Base-by-base conservation (phyloP, 306 rosid species). In the Prunus fruticosa region DNA sequence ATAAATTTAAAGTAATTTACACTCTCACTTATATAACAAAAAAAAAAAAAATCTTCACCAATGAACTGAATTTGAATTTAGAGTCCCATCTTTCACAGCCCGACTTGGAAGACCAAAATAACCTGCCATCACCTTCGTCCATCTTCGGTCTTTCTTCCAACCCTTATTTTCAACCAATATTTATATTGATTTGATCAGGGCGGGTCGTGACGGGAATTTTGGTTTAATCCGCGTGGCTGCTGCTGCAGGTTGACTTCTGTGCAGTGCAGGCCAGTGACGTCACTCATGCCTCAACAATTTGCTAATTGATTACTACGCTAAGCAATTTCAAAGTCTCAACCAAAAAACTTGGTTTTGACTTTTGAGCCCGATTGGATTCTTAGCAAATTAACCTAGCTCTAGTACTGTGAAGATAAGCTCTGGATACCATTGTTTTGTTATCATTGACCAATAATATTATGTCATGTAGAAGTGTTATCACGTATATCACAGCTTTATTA, bases 1-100 rank as follows among this genome's bases (percentile, higher is more conserved):
- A 6, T 6, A 6, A 38, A 38, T 38, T 38, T 38, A 1, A 38
- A 38, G 0, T 6, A 1, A 0, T 38, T 38, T 38, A 38, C 0
- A 38, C 9, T 0, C 1, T 1, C 2, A 34, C 8, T 34, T 34
- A 0, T 34, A 34, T 5, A 34, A 0, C 4, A 34, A 34, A 0
- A 23, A 23, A 23, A 23, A 23, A 34, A 34, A 5, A 34, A 34
- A 6, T 38, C 43, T 6, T 6, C 43, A 38, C 43, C 43, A 38
- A 38, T 38, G 7, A 6, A 38, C 43, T 6, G 43, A 38, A 38
- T 38, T 38, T 38, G 8, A 38, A 38, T 38, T 1, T 1, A 38
- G 43, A 38, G 43, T 38, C 43, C 9, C 43, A 38, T 19, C 23
- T 54, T n/a, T 19, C 61, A n/a, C 61, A 2, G 27, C 2, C 19